phyloP scores from a whole-genome alignment of 2,329 filamentous ascomycete species.

The Colletotrichum horii region DNA sequence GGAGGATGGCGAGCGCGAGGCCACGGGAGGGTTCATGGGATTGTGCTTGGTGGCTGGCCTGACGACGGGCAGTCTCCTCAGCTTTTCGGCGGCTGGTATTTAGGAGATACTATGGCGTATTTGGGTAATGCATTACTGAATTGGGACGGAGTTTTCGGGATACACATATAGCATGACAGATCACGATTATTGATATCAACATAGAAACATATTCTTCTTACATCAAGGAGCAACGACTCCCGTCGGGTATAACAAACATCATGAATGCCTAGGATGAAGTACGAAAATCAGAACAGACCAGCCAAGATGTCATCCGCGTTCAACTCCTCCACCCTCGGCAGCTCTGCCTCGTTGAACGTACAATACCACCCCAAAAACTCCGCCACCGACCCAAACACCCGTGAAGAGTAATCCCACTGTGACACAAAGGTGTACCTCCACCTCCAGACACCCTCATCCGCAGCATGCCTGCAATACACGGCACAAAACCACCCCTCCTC shows the following conservation, averaged over 20 bases:
- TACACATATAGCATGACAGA: not conserved
- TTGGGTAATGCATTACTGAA: not conserved
- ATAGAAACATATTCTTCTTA: not conserved
- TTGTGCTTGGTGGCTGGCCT: constrained; percentile 86
- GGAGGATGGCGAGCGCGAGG: constrained; percentile 81
- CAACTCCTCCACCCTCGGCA: not conserved
- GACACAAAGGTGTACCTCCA: not conserved
- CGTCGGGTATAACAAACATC: not conserved
- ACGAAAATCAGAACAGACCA: not conserved
- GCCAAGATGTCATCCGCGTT: not conserved
- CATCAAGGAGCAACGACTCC: not conserved
- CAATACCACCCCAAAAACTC: not conserved
- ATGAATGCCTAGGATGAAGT: not conserved
- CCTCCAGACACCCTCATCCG: not conserved
- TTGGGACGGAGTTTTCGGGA: not conserved
- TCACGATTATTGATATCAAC: not conserved
- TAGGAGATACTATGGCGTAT: constrained; percentile 25
- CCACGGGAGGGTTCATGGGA: constrained; percentile 92
- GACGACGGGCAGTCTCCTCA: constrained; percentile 84
- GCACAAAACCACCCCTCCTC: not conserved
- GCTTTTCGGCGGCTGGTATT: constrained; percentile 72
- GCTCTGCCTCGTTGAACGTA: not conserved
- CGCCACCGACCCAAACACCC: not conserved
- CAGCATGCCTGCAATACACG: not conserved
- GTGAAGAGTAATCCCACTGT: not conserved